phyloP scores from a whole-genome alignment of 495 filamentous ascomycete genomes.

The Amphirosellinia nigrospora region DNA sequence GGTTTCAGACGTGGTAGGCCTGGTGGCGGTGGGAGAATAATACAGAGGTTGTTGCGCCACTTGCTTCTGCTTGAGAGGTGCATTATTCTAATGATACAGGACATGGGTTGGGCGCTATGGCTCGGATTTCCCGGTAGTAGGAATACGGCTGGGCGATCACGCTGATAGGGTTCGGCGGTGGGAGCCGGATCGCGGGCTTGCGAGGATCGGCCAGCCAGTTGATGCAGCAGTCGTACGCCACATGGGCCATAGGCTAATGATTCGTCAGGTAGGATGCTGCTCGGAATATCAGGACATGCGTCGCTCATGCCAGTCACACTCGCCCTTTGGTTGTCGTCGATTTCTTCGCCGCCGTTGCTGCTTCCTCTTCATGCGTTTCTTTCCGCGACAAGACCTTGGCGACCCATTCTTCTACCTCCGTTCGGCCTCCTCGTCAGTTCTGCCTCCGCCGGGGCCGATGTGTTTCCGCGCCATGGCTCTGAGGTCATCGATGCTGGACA shows the following conservation, averaged over 20 bases:
- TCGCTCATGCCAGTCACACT: not conserved
- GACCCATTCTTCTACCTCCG: conserved; percentile 7
- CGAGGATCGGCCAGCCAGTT: not conserved
- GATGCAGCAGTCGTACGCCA: not conserved
- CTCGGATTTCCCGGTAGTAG: not conserved
- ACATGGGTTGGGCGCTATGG: not conserved
- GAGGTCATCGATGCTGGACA: conserved; percentile 74
- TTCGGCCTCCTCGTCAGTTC: conserved; percentile 58
- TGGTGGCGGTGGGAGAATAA: conserved; percentile 2
- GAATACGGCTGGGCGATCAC: not conserved
- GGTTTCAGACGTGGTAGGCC: conserved; percentile 11
- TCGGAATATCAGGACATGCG: not conserved
- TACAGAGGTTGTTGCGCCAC: conserved; percentile 11
- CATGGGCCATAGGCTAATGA: not conserved
- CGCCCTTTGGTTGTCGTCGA: not conserved
- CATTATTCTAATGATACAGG: conserved; percentile 4
- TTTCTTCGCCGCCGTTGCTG: no score
- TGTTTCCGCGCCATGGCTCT: conserved; percentile 54
- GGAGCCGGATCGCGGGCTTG: not conserved
- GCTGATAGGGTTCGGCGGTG: not conserved
- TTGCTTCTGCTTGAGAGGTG: conserved; percentile 8
- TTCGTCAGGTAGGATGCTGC: not conserved
- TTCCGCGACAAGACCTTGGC: conserved; percentile 18
- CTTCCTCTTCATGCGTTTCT: conserved; percentile 11
- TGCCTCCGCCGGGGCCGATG: conserved; percentile 52